phyloP scores from a whole-genome alignment of 1,284 basidiomycete species.

The Ceratobasidium sp. region DNA sequence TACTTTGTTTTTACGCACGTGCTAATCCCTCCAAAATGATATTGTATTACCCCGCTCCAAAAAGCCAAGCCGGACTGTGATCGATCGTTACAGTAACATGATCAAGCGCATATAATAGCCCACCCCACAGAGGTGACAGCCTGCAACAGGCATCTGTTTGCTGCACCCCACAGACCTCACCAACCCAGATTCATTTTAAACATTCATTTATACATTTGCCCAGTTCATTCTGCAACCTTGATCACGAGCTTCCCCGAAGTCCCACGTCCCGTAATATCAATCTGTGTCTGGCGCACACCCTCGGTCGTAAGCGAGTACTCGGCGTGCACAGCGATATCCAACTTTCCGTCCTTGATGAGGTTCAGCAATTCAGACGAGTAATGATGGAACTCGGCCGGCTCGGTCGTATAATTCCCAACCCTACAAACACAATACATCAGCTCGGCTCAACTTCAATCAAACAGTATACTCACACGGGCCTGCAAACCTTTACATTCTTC shows the following conservation, averaged over 20 bases:
- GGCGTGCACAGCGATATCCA: conserved; percentile 79
- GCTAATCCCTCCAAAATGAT: no score
- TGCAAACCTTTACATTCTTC: conserved; percentile 85
- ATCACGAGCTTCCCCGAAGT: conserved; percentile 87
- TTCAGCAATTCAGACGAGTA: conserved; percentile 77
- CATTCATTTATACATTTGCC: not conserved
- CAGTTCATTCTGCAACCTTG: conserved; percentile 60
- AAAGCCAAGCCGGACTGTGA: no score
- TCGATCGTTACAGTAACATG: no score
- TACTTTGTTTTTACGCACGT: no score
- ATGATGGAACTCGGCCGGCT: conserved; percentile 73
- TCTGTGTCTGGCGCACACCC: conserved; percentile 81
- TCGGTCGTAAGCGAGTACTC: conserved; percentile 88
- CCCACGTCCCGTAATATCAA: conserved; percentile 79
- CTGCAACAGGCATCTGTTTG: no score
- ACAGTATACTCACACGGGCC: conserved; percentile 69
- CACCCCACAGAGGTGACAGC: no score
- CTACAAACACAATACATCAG: conserved; percentile 38
- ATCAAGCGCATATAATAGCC: no score
- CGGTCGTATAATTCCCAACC: conserved; percentile 68
- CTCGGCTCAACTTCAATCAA: conserved; percentile 9
- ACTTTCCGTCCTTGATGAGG: conserved; percentile 66
- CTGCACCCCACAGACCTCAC: no score
- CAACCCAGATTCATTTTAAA: not conserved
- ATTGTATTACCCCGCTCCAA: no score